Conservation (phyloP, 257 asterid species). For the Sherardia arvensis region DNA sequence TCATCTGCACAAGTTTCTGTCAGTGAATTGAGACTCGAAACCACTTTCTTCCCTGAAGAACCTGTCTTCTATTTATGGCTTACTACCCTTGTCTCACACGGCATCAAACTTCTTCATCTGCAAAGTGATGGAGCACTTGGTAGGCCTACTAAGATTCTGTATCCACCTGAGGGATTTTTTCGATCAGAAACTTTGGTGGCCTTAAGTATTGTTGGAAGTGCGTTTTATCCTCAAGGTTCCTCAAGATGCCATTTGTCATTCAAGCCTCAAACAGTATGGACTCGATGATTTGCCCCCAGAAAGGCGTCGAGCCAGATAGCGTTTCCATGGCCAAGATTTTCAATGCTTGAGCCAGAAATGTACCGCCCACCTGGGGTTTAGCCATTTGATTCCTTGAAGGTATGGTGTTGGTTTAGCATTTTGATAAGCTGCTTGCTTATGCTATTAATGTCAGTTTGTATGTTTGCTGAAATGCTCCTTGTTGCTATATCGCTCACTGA, state of each 20-base stretch:
- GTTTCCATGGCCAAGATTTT: slow-evolving; percentile 45
- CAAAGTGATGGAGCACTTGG: background rate
- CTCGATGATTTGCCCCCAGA: no score
- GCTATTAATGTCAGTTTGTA: no score
- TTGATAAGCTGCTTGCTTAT: no score
- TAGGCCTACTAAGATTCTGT: background rate
- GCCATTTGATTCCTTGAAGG: no score
- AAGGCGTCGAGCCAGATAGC: slow-evolving; percentile 39
- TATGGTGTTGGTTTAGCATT: no score
- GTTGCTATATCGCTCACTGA: no score
- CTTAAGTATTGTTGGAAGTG: background rate
- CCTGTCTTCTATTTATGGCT: background rate
- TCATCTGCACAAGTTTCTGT: background rate
- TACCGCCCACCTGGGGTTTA: no score
- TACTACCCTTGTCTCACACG: background rate
- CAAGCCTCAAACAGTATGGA: no score
- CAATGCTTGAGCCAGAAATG: slow-evolving; percentile 41
- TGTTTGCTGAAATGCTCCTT: no score
- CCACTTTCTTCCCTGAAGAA: background rate
- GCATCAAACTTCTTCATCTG: background rate
- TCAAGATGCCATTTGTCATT: background rate
- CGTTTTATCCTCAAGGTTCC: background rate
- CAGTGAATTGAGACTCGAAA: background rate
- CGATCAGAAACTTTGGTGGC: background rate
- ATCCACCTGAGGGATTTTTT: background rate